phyloP scores from a whole-genome alignment of 768 basidiomycete genomes.

The Trichaptum fuscoviolaceum region DNA sequence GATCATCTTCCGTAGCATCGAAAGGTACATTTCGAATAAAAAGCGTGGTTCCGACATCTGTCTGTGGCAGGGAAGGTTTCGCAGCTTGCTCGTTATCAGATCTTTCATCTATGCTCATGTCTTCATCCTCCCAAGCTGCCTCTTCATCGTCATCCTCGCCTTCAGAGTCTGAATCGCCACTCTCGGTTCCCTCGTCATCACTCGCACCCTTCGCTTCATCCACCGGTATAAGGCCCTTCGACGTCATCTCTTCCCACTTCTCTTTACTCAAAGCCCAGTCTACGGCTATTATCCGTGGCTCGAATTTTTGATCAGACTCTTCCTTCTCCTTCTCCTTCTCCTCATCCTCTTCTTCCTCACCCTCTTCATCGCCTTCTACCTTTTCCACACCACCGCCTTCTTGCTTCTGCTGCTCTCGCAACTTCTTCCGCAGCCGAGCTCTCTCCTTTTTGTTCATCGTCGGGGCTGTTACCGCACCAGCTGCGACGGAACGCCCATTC shows the following conservation, averaged over 20 bases:
- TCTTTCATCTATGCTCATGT: constrained; percentile 24
- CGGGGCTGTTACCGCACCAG: constrained; percentile 34
- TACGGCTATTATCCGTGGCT: constrained; percentile 75
- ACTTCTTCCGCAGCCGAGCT: constrained; percentile 41
- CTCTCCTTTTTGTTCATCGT: constrained; percentile 4
- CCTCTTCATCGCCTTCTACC: constrained; percentile 22
- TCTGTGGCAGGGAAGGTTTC: constrained; percentile 70
- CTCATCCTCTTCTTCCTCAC: constrained; percentile 20
- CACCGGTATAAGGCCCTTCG: constrained; percentile 26
- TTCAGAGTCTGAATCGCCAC: constrained; percentile 34
- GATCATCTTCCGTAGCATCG: constrained; percentile 87
- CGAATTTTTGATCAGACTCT: constrained; percentile 32
- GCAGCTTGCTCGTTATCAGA: constrained; percentile 39
- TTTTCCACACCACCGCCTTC: constrained; percentile 34
- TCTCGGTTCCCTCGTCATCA: constrained; percentile 38
- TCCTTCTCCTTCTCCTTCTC: constrained; percentile 30
- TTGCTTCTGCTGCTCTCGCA: constrained; percentile 48
- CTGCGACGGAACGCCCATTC: constrained; percentile 67
- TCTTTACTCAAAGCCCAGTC: constrained; percentile 97
- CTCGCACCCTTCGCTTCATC: constrained; percentile 22
- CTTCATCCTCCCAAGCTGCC: constrained; percentile 25
- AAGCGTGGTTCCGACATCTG: constrained; percentile 85
- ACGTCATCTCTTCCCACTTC: constrained; percentile 80
- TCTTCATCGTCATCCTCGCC: constrained; percentile 33
- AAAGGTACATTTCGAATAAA: constrained; percentile 95